Evolutionary conservation across 2,329 filamentous ascomycete genomes (phyloP), one percentile per base, ranked within the genome.

Genomic region (Byssoonygena ceratinophila): DNA sequence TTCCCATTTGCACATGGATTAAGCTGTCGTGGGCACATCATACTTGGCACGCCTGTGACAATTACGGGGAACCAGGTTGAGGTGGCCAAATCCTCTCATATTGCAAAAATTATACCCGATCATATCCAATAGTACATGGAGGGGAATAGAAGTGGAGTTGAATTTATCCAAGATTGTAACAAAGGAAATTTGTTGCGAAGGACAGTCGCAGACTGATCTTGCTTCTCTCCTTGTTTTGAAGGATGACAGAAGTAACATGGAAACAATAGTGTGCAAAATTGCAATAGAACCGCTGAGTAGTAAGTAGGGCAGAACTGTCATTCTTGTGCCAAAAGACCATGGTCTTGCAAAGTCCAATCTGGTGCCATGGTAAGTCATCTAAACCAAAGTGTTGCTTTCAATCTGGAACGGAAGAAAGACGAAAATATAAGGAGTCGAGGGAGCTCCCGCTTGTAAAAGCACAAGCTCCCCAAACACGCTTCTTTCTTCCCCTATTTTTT

Each of bases 51-150:
- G n/a, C n/a, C n/a, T n/a, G n/a, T n/a, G n/a, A n/a, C n/a, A n/a
- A 16, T 32, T 34, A 47, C 31, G 14, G 9, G 12, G 25, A 47
- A 37, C 8, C 9, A 16, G 27, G n/a, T 27, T 69, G 70, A 71
- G 70, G 69, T 66, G 70, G 70, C 70, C 69, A 61, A 66, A 66
- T 70, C n/a, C 61, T 69, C 64, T 69, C 64, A 68, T 66, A 70
- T 68, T 61, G 61, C 64, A 43, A 49, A n/a, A n/a, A 60, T 59
- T 59, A 54, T 57, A 60, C 60, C 63, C 60, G 61, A 68, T 67
- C 63, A 66, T 59, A 60, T 55, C 40, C 61, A 59, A 52, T 60
- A 59, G 44, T 29, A 50, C 52, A 56, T 27, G 49, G 57, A 47
- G 43, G 32, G 32, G n/a, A 8, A 59, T 57, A 56, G 57, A 59